Base-by-base conservation (phyloP, 176 grass and related monocot species). In the Cenchrus purpureus region DNA sequence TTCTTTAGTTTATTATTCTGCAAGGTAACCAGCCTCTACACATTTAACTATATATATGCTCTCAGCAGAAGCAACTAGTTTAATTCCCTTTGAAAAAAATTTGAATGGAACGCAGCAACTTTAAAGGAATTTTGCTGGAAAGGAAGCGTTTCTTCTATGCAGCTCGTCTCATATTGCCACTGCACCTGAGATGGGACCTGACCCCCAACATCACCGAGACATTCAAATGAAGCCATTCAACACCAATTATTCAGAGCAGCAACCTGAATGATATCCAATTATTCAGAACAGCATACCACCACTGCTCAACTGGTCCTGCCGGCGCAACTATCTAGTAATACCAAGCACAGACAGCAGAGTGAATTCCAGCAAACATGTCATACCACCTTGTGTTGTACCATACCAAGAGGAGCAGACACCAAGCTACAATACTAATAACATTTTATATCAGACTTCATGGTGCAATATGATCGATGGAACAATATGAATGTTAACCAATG, bases 251-350 rank as follows among this genome's bases (percentile, higher is more conserved):
- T 70, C 42, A 72, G 44, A 72, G 10, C 43, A 72, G n/a, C 34
- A 45, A 45, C 48, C 70, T 29, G 70, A 51, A 73, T 29, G 28
- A 52, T 72, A 70, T 28, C 69, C 69, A 72, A 72, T 28, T 72
- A 50, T 72, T 50, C 69, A 12, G 45, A 72, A 72, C 45, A 25
- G 6, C 22, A 72, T 19, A 57, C 6, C 55, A 57, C 7, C 57
- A 60, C 20, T 60, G 20, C 57, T 60, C n/a, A 60, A 60, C 57
- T 60, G 57, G 22, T 46, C 13, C 68, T 43, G 11, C 61, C 60
- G 22, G n/a, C 60, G 22, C 60, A 63, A 63, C 11, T 61, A 61
- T 61, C n/a, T 45, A 45, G 7, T 57, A 57, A 57, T n/a, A 59
- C 57, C 57, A 60, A 60, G 2, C 57, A n/a, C 61, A 63, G 11